These are phyloP conservation scores for Oryza australiensis DNA, from an alignment of 176 grass and related monocot species.

Conservation along the genomic window DNA sequence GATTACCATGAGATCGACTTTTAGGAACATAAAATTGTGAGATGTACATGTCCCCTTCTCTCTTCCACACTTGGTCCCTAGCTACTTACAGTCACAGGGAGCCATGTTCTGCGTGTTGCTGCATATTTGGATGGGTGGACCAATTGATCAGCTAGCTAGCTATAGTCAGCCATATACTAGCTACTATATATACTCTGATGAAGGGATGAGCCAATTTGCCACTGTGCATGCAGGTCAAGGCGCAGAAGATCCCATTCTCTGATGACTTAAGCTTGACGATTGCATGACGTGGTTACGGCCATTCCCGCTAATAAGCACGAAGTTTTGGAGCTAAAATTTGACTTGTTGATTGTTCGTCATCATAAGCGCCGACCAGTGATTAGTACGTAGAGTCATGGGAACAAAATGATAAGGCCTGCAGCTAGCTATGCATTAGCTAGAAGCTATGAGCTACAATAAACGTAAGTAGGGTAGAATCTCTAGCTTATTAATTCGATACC, in stretches of 20 bases:
- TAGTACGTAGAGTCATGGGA: neutral
- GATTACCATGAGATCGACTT: neutral
- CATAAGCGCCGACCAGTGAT: slow-evolving; percentile 28
- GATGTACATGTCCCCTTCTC: neutral
- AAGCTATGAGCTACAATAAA: neutral
- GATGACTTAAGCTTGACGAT: slow-evolving; percentile 33
- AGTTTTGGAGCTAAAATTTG: slow-evolving; percentile 16
- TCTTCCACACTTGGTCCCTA: neutral
- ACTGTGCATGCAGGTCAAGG: too few species aligned
- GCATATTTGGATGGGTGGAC: neutral
- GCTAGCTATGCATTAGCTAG: neutral
- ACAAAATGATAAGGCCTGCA: slow-evolving; percentile 3
- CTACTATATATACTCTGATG: too few species aligned
- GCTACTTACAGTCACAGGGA: neutral
- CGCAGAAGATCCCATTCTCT: neutral
- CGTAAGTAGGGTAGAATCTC: neutral
- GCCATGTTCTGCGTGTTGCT: neutral
- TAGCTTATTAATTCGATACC: neutral
- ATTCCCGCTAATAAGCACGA: neutral
- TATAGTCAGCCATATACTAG: too few species aligned
- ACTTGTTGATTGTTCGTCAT: neutral
- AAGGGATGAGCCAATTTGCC: too few species aligned
- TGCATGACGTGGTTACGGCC: slow-evolving; percentile 11
- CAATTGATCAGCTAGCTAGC: neutral
- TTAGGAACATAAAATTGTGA: neutral